A percentile compares a stretch with the other conserved stretches of the same genome.
phyloP scores from a whole-genome alignment of 352 stramenopile species.

The Phytophthora nicotianae region DNA sequence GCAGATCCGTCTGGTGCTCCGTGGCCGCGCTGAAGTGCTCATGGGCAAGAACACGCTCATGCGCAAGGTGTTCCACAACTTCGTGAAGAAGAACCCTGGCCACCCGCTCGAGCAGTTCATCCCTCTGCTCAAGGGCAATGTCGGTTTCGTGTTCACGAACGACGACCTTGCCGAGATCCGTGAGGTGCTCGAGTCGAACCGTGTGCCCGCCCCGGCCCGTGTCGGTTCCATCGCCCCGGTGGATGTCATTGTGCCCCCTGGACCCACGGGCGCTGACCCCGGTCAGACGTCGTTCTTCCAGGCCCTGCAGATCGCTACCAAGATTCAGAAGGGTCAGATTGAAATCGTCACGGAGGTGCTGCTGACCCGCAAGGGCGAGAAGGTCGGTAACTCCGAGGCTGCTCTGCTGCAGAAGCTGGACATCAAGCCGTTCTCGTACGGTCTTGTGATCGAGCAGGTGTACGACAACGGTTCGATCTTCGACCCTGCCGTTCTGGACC shows the following conservation, averaged over 20 bases:
- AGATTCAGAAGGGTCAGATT: conserved; percentile 99
- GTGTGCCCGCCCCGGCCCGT: conserved; percentile 96
- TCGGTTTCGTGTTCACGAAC: conserved; percentile 99
- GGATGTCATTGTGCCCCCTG: conserved; percentile 97
- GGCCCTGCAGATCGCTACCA: conserved; percentile 98
- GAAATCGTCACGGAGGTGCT: conserved; percentile 98
- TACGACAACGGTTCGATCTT: conserved; percentile 99
- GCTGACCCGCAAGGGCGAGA: conserved; percentile 95
- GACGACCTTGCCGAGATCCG: conserved; percentile 94
- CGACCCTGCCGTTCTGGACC: conserved; percentile 97
- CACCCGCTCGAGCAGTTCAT: conserved; percentile 93
- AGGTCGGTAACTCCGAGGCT: conserved; percentile 98
- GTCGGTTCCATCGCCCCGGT: conserved; percentile 95
- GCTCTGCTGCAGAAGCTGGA: conserved; percentile 98
- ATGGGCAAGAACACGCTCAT: conserved; percentile 99
- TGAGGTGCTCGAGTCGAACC: conserved; percentile 87
- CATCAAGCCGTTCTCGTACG: conserved; percentile 99
- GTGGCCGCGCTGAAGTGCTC: conserved; percentile 95
- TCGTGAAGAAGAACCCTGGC: conserved; percentile 96
- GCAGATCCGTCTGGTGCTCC: conserved; percentile 96
- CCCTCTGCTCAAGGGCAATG: conserved; percentile 94
- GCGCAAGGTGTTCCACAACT: conserved; percentile 98
- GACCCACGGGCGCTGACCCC: conserved; percentile 98
- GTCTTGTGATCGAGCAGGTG: conserved; percentile 95
- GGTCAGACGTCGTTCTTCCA: conserved; percentile 99